Percentiles rank a stretch among this genome's conserved stretches.
phyloP scores from a whole-genome alignment of 2,329 filamentous ascomycete genomes.

The Botrytis paeoniae region DNA sequence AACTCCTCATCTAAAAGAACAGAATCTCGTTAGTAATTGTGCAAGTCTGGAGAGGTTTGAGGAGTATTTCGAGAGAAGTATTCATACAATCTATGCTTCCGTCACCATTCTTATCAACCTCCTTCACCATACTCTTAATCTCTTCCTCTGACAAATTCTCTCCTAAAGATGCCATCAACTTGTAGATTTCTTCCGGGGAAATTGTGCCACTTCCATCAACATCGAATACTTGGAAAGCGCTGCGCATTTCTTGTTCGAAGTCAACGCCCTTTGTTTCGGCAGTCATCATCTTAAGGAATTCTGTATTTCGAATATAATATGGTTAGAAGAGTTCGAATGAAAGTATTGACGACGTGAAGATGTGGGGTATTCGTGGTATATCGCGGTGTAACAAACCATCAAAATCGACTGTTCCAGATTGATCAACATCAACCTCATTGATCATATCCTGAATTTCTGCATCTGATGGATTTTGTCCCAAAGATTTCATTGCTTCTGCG shows the following conservation, averaged over 20 bases:
- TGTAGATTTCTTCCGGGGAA: slow-evolving; percentile 57
- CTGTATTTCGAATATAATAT: slow-evolving; percentile 38
- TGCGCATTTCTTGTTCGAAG: slow-evolving; percentile 61
- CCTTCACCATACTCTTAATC: slow-evolving; percentile 63
- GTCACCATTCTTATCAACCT: slow-evolving; percentile 63
- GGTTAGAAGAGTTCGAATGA: slow-evolving; percentile 9
- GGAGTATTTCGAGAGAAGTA: not conserved
- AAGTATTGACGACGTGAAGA: not conserved
- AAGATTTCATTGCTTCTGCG: slow-evolving; percentile 18
- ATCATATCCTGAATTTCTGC: slow-evolving; percentile 21
- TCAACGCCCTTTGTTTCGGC: slow-evolving; percentile 60
- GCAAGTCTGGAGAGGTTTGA: not conserved
- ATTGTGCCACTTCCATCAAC: slow-evolving; percentile 65
- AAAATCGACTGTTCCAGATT: slow-evolving; percentile 21
- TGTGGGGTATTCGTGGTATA: slow-evolving; percentile 1
- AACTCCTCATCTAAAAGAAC: slow-evolving; percentile 23
- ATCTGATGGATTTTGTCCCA: slow-evolving; percentile 20
- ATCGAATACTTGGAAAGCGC: slow-evolving; percentile 65
- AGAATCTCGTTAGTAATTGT: not conserved
- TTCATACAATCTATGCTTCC: slow-evolving; percentile 58
- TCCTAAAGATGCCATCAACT: slow-evolving; percentile 62
- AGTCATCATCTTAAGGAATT: slow-evolving; percentile 66
- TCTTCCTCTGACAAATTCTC: slow-evolving; percentile 63
- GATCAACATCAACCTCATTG: slow-evolving; percentile 21
- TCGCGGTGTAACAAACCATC: slow-evolving; percentile 18